Evolutionary conservation across 805 yeast species (phyloP), one percentile per base, ranked within the genome.

Genomic region (Candida ortonii): DNA sequence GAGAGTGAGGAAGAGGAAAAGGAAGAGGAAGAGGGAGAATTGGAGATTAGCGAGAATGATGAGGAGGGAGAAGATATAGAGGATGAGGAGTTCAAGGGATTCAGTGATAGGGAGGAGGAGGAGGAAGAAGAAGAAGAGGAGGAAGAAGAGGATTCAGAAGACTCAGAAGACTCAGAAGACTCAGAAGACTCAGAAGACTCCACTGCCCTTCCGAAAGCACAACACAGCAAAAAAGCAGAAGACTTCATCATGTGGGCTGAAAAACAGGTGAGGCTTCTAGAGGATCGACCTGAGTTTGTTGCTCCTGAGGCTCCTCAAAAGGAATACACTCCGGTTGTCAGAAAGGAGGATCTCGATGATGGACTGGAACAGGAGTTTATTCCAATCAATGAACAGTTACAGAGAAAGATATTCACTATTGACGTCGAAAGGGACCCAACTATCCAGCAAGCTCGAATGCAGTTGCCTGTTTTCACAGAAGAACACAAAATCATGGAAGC

Each of bases 401-500:
- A 68, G 20, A 67, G 95, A 50, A 72, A 78, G 41, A 79, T 90
- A 0, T 73, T 72, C 36, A 84, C 63, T 41, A 90, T 88, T 7
- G 65, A 75, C 11, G 83, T 90, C 1, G 67, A 69, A 7, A 70
- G 98, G 49, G 53, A 77, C 2, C 74, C 70, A 0, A 80, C 73
- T 17, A 74, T 90, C 15, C 95, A 87, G 53, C 55, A 66, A 14
- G 69, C 69, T 20, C 68, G 98, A 43, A 66, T 78, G 62, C 71
- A 78, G 33, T 65, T 93, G 13, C 99, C 99, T 1, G 97, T 93
- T 0, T 84, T 76, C 43, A 81, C 81, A 6, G 95, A 87, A 58
- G 99, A 93, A 53, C 95, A 86, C 56, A 68, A 78, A 36, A 84
- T 93, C 31, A 87, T 93, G 97, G 99, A 93, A 57, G 95, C 96